phyloP scores from a whole-genome alignment of 371 early-diverging fungal species.

The Amoeboaphelidium protococcarum region DNA sequence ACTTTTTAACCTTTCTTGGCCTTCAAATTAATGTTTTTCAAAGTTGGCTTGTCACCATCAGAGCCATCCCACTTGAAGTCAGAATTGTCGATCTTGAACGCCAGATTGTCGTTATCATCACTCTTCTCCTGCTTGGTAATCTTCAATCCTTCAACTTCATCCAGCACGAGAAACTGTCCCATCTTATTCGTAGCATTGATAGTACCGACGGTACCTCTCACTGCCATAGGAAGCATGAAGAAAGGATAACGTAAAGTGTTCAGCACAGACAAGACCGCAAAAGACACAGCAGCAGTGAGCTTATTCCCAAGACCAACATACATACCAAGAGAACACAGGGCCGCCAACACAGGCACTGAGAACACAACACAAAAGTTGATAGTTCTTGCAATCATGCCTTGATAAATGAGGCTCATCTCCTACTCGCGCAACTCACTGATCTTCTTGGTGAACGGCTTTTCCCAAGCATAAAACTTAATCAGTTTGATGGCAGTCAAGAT shows the following conservation, averaged over 20 bases:
- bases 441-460: constrained; percentile 24
- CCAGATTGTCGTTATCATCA: constrained; percentile 4
- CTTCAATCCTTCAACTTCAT: constrained; percentile 26
- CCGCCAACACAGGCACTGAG: constrained; percentile 25
- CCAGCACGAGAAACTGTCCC: constrained; percentile 15
- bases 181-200: constrained; percentile 1
- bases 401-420: constrained; percentile 19
- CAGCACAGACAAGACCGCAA: constrained; percentile 29
- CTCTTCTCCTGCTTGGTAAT: constrained; percentile 16
- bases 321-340: constrained; percentile 15
- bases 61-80: constrained; percentile 30
- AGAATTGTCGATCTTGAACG: constrained; percentile 18
- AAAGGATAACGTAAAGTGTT: constrained; percentile 38
- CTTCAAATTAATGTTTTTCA: constrained; percentile 21
- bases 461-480: constrained; percentile 50
- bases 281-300: constrained; percentile 17
- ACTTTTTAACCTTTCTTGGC: constrained; percentile 22
- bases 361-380: constrained; percentile 26
- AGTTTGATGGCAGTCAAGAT: constrained; percentile 39
- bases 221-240: constrained; percentile 32
- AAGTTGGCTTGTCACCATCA: constrained; percentile 17
- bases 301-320: constrained; percentile 4
- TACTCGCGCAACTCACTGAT: constrained; percentile 14
- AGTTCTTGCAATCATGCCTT: constrained; percentile 19
- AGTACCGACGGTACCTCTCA: constrained; percentile 19